Conservation (phyloP, 257 asterid genomes). For the Solanum piurae region DNA sequence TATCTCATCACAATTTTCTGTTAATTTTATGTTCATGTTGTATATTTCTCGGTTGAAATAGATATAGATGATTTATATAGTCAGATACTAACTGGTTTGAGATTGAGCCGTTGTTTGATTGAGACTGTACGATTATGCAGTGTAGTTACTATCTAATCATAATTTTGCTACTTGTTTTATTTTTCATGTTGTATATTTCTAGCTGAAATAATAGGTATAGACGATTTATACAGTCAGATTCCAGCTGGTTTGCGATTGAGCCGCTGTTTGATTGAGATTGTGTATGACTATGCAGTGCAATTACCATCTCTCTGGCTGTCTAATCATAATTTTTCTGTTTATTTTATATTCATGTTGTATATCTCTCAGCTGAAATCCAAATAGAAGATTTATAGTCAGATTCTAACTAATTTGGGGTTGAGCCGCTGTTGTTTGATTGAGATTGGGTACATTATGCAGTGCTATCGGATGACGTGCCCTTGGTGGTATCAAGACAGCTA, state of each 20-base stretch:
- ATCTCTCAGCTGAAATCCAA: not conserved
- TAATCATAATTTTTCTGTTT: not conserved
- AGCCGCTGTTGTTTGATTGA: not conserved
- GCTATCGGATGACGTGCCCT: conserved; percentile 83
- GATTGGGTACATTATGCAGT: conserved; percentile 25
- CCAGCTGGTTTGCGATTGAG: not conserved
- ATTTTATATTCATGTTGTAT: not conserved
- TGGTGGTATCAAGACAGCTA: conserved; percentile 93
- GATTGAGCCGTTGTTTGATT: not conserved
- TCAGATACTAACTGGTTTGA: not conserved
- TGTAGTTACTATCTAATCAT: not conserved
- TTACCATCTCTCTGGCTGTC: not conserved
- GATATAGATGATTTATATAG: not conserved
- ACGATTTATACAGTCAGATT: not conserved
- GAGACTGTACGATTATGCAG: not conserved
- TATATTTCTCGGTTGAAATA: not conserved
- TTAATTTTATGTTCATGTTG: not conserved
- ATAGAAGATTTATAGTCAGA: not conserved
- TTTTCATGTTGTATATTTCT: not conserved
- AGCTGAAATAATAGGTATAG: not conserved
- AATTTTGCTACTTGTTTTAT: not conserved
- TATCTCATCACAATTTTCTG: not conserved
- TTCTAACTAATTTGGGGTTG: not conserved
- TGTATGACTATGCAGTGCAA: not conserved
- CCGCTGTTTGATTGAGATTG: not conserved